phyloP scores from a whole-genome alignment of 2,329 filamentous ascomycete genomes.

The Fusarium sp. region DNA sequence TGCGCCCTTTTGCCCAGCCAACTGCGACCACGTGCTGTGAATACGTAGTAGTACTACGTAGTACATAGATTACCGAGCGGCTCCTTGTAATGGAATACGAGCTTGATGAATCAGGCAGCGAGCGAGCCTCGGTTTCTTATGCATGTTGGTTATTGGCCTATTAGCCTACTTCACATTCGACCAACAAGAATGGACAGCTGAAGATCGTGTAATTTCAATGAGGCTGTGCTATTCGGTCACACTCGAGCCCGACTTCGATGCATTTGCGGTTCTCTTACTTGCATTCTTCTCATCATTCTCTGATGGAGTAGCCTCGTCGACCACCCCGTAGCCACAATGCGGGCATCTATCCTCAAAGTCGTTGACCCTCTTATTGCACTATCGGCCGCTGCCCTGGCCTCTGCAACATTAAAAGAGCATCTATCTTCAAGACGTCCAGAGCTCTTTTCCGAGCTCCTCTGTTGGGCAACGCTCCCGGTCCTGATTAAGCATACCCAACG shows the following conservation, averaged over 20 bases:
- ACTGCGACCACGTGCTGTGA: not conserved
- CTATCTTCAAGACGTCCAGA: conserved; percentile 37
- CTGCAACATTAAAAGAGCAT: conserved; percentile 34
- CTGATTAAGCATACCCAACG: conserved; percentile 23
- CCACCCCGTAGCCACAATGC: not conserved
- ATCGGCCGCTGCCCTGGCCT: conserved; percentile 39
- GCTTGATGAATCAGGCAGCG: not conserved
- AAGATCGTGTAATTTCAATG: not conserved
- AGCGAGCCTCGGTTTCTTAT: not conserved
- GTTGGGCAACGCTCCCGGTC: conserved; percentile 45
- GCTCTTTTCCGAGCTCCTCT: conserved; percentile 47
- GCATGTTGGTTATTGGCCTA: not conserved
- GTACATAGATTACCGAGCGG: not conserved
- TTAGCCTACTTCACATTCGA: not conserved
- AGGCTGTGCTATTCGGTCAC: not conserved
- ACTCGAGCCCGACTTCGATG: not conserved
- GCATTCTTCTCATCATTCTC: not conserved
- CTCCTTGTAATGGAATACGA: not conserved
- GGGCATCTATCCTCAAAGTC: not conserved
- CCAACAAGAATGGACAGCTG: not conserved
- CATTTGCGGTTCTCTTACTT: not conserved
- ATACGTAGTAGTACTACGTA: too few species aligned
- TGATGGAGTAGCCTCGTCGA: not conserved
- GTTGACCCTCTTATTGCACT: conserved; percentile 3
- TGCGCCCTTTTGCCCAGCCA: not conserved